Evolutionary conservation across 768 basidiomycete genomes (phyloP).

Genomic region (Agaricus blazei): DNA sequence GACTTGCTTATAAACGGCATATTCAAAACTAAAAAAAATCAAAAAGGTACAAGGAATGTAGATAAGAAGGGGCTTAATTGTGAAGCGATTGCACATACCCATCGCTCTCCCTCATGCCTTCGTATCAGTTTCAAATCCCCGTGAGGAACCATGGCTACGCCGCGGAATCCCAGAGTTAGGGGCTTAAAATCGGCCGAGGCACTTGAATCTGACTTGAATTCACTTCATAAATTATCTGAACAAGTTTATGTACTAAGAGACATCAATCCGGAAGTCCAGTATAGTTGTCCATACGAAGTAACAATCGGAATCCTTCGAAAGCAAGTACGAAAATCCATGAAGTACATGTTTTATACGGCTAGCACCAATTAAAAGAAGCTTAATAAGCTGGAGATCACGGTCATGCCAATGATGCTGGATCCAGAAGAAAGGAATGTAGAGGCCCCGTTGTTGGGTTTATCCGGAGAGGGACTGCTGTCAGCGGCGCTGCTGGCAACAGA

Average conservation of each 20-base stretch:
- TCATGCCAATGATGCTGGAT: conserved; percentile 5
- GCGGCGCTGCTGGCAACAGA: conserved; percentile 28
- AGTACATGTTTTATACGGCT: neutral
- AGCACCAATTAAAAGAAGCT: neutral
- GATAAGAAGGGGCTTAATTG: too few species aligned
- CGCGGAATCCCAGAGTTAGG: too few species aligned
- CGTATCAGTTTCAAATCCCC: too few species aligned
- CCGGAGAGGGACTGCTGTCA: neutral
- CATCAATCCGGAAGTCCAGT: neutral
- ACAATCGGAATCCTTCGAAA: neutral
- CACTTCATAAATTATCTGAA: neutral
- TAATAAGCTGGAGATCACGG: conserved; percentile 6
- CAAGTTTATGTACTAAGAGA: neutral
- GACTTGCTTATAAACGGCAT: too few species aligned
- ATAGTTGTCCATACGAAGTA: neutral
- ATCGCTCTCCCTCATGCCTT: too few species aligned
- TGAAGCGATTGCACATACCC: too few species aligned
- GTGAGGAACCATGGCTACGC: too few species aligned
- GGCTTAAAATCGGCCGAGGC: too few species aligned
- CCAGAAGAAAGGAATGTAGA: conserved; percentile 4
- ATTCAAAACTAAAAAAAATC: too few species aligned
- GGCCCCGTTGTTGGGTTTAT: neutral
- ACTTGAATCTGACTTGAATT: too few species aligned
- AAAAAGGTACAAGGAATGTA: too few species aligned
- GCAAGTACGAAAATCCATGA: neutral